phyloP scores from a whole-genome alignment of 164 flowering plant genomes.

The Nymphaea thermarum region DNA sequence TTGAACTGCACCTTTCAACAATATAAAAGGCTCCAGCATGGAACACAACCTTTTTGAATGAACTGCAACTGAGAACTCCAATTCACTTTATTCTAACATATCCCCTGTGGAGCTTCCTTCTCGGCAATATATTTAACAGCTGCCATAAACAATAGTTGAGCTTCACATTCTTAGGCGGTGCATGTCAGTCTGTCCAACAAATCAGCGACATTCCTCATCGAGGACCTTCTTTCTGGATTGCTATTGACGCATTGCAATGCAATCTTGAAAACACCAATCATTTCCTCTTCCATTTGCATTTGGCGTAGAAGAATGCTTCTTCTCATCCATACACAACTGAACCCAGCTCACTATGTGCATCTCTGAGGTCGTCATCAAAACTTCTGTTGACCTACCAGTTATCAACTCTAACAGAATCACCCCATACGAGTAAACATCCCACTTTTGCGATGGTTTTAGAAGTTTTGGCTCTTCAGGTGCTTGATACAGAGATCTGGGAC shows the following conservation, averaged over 20 bases:
- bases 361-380: slow-evolving; percentile 51
- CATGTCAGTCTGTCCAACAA: slow-evolving; percentile 38
- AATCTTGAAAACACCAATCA: slow-evolving; percentile 62
- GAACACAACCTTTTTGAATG: not conserved
- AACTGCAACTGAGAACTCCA: not conserved
- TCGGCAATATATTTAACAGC: not conserved
- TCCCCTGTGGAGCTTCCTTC: not conserved
- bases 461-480: slow-evolving; percentile 80
- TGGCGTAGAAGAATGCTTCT: too few species aligned
- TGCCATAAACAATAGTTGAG: not conserved
- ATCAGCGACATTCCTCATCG: slow-evolving; percentile 68
- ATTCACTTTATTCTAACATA: not conserved
- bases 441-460: slow-evolving; percentile 87
- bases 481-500: slow-evolving; percentile 40
- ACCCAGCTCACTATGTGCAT: slow-evolving; percentile 87
- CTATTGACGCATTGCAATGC: slow-evolving; percentile 79
- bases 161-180: slow-evolving; percentile 5
- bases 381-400: slow-evolving; percentile 58
- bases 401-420: slow-evolving; percentile 77
- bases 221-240: slow-evolving; percentile 74
- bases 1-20: too few species aligned
- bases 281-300: slow-evolving; percentile 63
- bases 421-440: slow-evolving; percentile 96
- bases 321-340: slow-evolving; percentile 77
- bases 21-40: not conserved